Percentiles rank a stretch among this genome's conserved stretches.
Conservation (phyloP, 73 alveolate species). For the Paramecium caudatum region DNA sequence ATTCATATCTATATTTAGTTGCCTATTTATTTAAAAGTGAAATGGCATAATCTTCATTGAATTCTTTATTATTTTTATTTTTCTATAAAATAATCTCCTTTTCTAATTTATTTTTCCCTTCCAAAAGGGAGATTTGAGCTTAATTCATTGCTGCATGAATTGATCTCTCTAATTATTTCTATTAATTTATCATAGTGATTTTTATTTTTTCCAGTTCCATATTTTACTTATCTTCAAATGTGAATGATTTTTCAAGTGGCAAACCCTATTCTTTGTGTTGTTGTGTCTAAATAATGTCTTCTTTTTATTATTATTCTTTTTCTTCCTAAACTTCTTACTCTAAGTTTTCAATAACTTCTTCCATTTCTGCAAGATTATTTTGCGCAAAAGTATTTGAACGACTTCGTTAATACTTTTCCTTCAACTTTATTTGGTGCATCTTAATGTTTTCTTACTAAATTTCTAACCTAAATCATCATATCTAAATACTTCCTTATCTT, state of each 20-base stretch:
- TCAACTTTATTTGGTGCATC: not conserved
- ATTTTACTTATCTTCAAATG: not conserved
- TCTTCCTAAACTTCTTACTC: not conserved
- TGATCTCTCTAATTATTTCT: not conserved
- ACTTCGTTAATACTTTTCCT: not conserved
- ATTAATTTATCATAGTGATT: not conserved
- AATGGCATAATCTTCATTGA: conserved; percentile 31
- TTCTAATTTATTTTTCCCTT: not conserved
- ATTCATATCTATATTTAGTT: conserved; percentile 6
- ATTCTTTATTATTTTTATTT: conserved; percentile 12
- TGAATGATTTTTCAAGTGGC: not conserved
- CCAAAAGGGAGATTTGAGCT: not conserved
- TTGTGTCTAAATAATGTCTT: too few species aligned
- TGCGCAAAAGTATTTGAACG: too few species aligned
- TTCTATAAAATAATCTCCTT: not conserved
- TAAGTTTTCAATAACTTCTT: too few species aligned
- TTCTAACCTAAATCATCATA: conserved; percentile 34
- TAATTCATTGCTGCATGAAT: conserved; percentile 30
- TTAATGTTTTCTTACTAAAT: conserved; percentile 7
- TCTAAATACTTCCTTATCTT: conserved; percentile 31
- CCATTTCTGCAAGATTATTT: too few species aligned
- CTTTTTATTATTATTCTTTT: not conserved
- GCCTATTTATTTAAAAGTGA: not conserved
- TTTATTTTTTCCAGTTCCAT: not conserved
- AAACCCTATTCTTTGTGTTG: too few species aligned